phyloP scores from a whole-genome alignment of 176 grass and related monocot genomes.

The Aegilops sharonensis region DNA sequence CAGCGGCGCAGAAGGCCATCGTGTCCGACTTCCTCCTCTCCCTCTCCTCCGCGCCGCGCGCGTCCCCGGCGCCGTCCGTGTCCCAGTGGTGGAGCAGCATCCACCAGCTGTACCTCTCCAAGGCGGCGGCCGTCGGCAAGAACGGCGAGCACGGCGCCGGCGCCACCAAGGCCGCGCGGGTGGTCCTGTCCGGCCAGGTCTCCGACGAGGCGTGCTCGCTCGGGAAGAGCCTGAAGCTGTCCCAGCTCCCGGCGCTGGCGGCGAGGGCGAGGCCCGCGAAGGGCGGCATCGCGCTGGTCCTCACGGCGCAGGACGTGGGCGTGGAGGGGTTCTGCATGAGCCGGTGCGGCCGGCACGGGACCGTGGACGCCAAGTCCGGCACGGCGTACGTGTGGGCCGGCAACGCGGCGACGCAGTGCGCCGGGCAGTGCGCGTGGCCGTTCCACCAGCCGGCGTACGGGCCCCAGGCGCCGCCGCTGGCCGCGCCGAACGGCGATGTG shows the following conservation, averaged over 20 bases:
- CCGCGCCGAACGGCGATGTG: constrained; percentile 56
- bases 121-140: not conserved
- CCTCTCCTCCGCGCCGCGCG: constrained; percentile 12
- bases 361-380: constrained; percentile 5
- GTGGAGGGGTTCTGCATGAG: constrained; percentile 78
- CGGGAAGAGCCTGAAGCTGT: constrained; percentile 43
- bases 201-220: constrained; percentile 55
- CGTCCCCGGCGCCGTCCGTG: constrained; percentile 34
- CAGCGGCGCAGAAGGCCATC: constrained; percentile 54
- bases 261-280: constrained; percentile 36
- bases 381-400: constrained; percentile 63
- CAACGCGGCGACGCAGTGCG: constrained; percentile 70
- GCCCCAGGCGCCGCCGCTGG: constrained; percentile 44
- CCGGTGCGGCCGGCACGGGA: constrained; percentile 51
- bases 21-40: constrained; percentile 74
- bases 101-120: constrained; percentile 44
- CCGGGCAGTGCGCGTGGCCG: constrained; percentile 89
- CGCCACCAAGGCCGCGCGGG: constrained; percentile 14
- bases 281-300: constrained; percentile 48
- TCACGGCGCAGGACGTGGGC: constrained; percentile 60
- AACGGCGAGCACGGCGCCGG: not conserved
- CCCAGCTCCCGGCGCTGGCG: constrained; percentile 47
- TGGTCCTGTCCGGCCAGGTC: constrained; percentile 45
- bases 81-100: constrained; percentile 66
- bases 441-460: constrained; percentile 76